phyloP scores from a whole-genome alignment of 208 protist species.

The Naegleria lovaniensis region DNA sequence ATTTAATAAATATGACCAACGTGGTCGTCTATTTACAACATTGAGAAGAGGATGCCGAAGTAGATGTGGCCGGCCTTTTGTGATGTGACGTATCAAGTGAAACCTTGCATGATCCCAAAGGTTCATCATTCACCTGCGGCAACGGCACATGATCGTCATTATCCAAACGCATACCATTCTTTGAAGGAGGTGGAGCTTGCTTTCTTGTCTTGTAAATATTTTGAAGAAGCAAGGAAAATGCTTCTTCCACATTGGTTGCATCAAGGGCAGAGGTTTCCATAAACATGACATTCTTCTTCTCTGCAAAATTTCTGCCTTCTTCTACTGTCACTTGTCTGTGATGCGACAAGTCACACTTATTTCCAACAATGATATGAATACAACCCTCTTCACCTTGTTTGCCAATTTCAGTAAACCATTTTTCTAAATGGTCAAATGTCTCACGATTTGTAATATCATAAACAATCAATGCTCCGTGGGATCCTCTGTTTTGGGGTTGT shows the following conservation, averaged over 20 bases:
- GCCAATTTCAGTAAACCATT: slow-evolving; percentile 75
- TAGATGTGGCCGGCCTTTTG: too few species aligned
- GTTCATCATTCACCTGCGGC: too few species aligned
- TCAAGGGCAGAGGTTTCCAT: slow-evolving; percentile 85
- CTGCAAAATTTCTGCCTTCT: slow-evolving; percentile 64
- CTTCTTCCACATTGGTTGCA: slow-evolving; percentile 78
- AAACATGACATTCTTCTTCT: slow-evolving; percentile 67
- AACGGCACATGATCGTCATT: too few species aligned
- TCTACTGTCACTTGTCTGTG: slow-evolving; percentile 49
- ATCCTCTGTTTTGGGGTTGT: slow-evolving; percentile 60
- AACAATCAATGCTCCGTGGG: slow-evolving; percentile 75
- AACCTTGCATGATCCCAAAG: too few species aligned
- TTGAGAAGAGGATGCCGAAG: too few species aligned
- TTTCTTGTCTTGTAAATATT: slow-evolving; percentile 14
- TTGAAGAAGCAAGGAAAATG: slow-evolving; percentile 77
- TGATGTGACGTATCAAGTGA: too few species aligned
- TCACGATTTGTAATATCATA: slow-evolving; percentile 80
- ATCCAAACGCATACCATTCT: background rate
- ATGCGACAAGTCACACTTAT: slow-evolving; percentile 57
- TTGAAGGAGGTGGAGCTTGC: background rate
- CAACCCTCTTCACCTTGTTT: slow-evolving; percentile 55
- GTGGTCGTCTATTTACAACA: too few species aligned
- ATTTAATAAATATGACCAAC: too few species aligned
- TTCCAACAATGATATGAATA: slow-evolving; percentile 79
- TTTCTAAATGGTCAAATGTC: slow-evolving; percentile 70